Evolutionary conservation across 495 filamentous ascomycete species (phyloP), one percentile per base, ranked within the genome.

Genomic region (Neurospora tetrasperma): DNA sequence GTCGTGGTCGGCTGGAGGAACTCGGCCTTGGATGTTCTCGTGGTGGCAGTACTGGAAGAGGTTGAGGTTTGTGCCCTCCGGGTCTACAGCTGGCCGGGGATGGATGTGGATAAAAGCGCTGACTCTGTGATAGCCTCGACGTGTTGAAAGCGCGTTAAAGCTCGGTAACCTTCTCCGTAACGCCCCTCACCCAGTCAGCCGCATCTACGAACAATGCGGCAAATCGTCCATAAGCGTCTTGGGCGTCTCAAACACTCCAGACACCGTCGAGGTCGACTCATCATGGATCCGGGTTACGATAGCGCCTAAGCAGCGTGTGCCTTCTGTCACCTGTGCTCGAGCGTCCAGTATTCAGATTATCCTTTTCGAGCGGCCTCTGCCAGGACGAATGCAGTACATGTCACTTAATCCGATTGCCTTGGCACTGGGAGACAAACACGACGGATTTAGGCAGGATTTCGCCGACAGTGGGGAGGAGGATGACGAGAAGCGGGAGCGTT

Each of bases 1-100:
- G 91, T 96, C 66, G 89, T 99, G 73, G 92, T 99, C 23, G 96
- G 96, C 74, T 99, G 94, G 93, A 87, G 92, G 74, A 99, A 99
- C 78, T 97, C 94, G 43, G 91, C 90, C 73, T 83, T 93, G 69
- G 96, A 99, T 83, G 82, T 98, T 41, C 91, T 98, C 76, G 94
- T 98, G 38, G 87, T 98, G 71, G 89, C 94, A 11, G 89, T 98
- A 43, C 81, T 99, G 76, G 92, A 96, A 77, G 92, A 94, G 82
- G 94, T 97, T 18, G 94, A 98, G 86, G 95, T 97, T 74, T 73
- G 88, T 75, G 20, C 38, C 23, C 68, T 14, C 20, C 11, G 14
- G 27, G n/a, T 27, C 1, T 66, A 2, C 14, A 5, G 35, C 54
- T 66, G 54, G 54, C 54, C 5, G 5, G 54, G 3, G 12, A 69